Evolutionary conservation across 192 early-diverging fungal genomes (phyloP).

Genomic region (Kappamyces sp.): DNA sequence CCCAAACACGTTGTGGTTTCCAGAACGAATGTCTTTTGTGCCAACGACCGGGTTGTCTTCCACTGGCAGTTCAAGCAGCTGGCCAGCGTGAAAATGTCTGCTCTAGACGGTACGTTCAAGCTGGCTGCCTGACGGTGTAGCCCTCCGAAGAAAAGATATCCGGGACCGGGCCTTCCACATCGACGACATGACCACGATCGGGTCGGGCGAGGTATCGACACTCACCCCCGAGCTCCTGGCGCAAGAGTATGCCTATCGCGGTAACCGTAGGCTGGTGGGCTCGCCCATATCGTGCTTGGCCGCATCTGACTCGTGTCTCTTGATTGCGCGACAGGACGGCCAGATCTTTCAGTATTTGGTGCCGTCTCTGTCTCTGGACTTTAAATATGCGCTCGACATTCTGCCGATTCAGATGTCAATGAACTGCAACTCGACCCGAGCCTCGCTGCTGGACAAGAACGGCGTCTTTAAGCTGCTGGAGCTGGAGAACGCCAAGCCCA

Average conservation of each 20-base stretch:
- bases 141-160: slow-evolving; percentile 31
- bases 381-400: slow-evolving; percentile 34
- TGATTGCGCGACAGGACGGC: slow-evolving; percentile 46
- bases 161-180: slow-evolving; percentile 47
- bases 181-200: slow-evolving; percentile 37
- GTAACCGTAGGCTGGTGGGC: too few relatives aligned
- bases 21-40: slow-evolving; percentile 37
- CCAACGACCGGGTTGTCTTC: slow-evolving; percentile 36
- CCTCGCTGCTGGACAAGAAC: slow-evolving; percentile 40
- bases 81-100: slow-evolving; percentile 28
- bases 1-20: slow-evolving; percentile 39
- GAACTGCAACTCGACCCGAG: slow-evolving; percentile 37
- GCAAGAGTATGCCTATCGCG: too few relatives aligned
- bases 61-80: slow-evolving; percentile 43
- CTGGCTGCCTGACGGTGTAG: slow-evolving; percentile 16
- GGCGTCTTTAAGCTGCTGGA: slow-evolving; percentile 49
- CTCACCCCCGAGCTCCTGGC: too few relatives aligned
- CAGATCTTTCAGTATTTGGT: slow-evolving; percentile 38
- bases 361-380: slow-evolving; percentile 43
- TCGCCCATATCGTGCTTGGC: slow-evolving; percentile 40
- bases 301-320: slow-evolving; percentile 30
- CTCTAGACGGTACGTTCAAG: slow-evolving; percentile 28
- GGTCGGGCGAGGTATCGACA: slow-evolving; percentile 9
- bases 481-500: slow-evolving; percentile 22
- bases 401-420: slow-evolving; percentile 31